Percentiles rank a stretch among this genome's conserved stretches.
Evolutionary conservation across 164 flowering plant genomes (phyloP).

Genomic region (Aristolochia contorta): DNA sequence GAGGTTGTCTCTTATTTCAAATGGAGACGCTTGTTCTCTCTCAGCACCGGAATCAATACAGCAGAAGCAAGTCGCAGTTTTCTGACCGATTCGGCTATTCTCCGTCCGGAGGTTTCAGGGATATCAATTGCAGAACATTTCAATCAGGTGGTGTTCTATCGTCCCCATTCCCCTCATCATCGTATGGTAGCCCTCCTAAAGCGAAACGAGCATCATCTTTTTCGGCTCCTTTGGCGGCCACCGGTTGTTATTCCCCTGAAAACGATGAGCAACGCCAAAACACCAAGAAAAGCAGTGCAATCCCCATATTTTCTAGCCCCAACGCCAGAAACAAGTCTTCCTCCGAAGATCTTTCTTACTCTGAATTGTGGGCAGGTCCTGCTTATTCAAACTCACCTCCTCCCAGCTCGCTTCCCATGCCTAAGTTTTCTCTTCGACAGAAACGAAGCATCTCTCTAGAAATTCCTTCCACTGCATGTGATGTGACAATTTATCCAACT

Average conservation of each 20-base stretch:
- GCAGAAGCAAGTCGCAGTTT: conserved; percentile 20
- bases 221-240: background rate
- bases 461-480: conserved; percentile 28
- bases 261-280: conserved; percentile 4
- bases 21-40: conserved; percentile 74
- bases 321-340: conserved; percentile 13
- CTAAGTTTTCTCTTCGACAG: conserved; percentile 56
- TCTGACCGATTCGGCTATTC: conserved; percentile 25
- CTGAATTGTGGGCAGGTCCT: conserved; percentile 74
- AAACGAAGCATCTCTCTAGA: conserved; percentile 79
- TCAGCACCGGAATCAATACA: conserved; percentile 50
- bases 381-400: conserved; percentile 89
- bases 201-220: conserved; percentile 8
- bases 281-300: conserved; percentile 24
- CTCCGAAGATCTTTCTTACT: conserved; percentile 20
- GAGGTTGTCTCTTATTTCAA: background rate
- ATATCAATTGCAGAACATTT: conserved; percentile 48
- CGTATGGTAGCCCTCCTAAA: conserved; percentile 10
- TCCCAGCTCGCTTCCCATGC: conserved; percentile 90
- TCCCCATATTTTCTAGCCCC: conserved; percentile 23
- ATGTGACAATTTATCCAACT: conserved; percentile 25
- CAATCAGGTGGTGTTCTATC: conserved; percentile 61
- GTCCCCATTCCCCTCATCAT: conserved; percentile 22
- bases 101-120: conserved; percentile 30
- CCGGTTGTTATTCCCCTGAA: conserved; percentile 16